phyloP scores from a whole-genome alignment of 257 asterid genomes.

The Fraxinus quadrangulata region DNA sequence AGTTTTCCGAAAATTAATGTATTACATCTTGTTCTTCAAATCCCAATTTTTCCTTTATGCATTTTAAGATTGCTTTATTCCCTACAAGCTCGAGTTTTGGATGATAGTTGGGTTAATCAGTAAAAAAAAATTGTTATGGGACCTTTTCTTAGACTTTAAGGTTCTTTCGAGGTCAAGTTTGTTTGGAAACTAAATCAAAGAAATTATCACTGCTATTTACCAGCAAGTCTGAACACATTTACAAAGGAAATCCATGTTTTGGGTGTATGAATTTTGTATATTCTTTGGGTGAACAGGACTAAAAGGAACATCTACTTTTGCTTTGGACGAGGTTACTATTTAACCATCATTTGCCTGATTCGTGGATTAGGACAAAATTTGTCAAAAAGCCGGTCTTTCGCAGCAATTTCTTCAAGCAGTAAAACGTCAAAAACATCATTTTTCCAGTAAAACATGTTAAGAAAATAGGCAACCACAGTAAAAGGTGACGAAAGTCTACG shows the following conservation, averaged over 20 bases:
- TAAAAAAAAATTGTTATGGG: constrained; percentile 13
- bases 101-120: neutral
- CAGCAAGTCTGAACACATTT: neutral
- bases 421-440: constrained; percentile 3
- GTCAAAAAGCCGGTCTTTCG: neutral
- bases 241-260: constrained; percentile 2
- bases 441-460: neutral
- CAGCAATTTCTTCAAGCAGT: neutral
- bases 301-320: constrained; percentile 26
- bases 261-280: neutral
- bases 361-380: constrained; percentile 16
- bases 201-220: neutral
- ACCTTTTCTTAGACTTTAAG: constrained; percentile 34
- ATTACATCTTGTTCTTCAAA: no score
- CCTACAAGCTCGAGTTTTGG: no score
- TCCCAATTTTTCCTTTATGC: no score
- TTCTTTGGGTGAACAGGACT: neutral
- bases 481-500: constrained; percentile 23
- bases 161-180: neutral
- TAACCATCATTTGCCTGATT: constrained; percentile 17
- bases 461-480: constrained; percentile 5
- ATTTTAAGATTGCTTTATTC: no score
- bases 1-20: no score
- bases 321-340: constrained; percentile 19
- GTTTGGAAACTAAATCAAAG: constrained; percentile 10